Evolutionary conservation across 495 filamentous ascomycete species (phyloP), one percentile per base, ranked within the genome.

Genomic region (Thozetella sp.): DNA sequence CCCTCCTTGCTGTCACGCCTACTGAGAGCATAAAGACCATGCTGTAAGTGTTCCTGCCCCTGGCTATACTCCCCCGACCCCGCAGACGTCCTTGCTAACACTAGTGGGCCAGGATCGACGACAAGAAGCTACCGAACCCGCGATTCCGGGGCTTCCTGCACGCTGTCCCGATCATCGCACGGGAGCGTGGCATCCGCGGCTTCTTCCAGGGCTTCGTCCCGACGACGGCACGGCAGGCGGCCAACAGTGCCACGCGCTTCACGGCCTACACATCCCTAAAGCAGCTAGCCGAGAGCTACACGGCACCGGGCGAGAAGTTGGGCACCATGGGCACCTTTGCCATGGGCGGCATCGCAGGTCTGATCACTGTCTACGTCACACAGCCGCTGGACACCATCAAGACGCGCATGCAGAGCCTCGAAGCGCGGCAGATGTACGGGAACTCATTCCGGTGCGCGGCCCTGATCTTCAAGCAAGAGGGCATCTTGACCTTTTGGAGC

Each of bases 21-120:
- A 97, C 97, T 65, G 95, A 99, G 76, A 95, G 91, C 71, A 97
- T 99, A 72, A 99, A 99, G 78, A 99, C 95, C 26, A 93, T 92
- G 63, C 71, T 97, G 88, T 92, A 64, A 45, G 81, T 70, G 22
- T 22, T 52, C 43, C 27, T 20, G n/a, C 23, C 19, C 12, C 48
- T 15, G 11, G 4, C 17, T 57, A n/a, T 22, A 25, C 34, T 19
- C 0, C 46, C 3, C 4, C 40, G 10, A 17, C 15, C 15, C 37
- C 17, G 24, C 23, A 2, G 15, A 2, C 17, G 4, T 51, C 46
- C 45, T 46, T 15, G 40, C 59, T 56, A 37, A 59, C 56, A 43
- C 22, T 53, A 17, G 22, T 13, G 22, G 37, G 4, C 11, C 60
- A 93, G 90, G 40, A 99, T 99, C 63, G 95, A 99, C 68, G 95